phyloP scores from a whole-genome alignment of 2,329 filamentous ascomycete genomes.

The Diaporthe sp. region DNA sequence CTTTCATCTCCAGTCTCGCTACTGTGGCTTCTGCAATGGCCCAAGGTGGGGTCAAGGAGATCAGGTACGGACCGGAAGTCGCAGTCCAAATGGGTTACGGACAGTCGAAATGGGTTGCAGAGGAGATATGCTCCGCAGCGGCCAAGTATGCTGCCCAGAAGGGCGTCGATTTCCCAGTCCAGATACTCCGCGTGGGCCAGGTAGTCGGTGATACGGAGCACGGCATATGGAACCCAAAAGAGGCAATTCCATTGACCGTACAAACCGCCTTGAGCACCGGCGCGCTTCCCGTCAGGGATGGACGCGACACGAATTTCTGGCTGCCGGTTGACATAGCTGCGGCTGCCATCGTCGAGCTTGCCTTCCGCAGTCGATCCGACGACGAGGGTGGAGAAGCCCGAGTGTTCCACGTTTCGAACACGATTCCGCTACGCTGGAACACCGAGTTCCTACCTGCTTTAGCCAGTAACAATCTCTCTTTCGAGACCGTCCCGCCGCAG shows the following conservation, averaged over 20 bases:
- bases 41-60: constrained; percentile 8
- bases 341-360: constrained; percentile 15
- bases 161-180: constrained; percentile 49
- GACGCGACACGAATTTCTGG: neutral
- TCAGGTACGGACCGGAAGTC: neutral
- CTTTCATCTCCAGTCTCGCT: constrained; percentile 31
- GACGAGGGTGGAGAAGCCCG: neutral
- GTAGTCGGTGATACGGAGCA: constrained; percentile 61
- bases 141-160: constrained; percentile 40
- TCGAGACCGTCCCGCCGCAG: constrained; percentile 56
- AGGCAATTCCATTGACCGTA: constrained; percentile 64
- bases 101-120: constrained; percentile 31
- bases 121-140: constrained; percentile 30
- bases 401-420: constrained; percentile 26
- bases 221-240: constrained; percentile 63
- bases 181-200: constrained; percentile 57
- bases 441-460: constrained; percentile 65
- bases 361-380: constrained; percentile 4
- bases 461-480: constrained; percentile 56
- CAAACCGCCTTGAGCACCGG: constrained; percentile 59
- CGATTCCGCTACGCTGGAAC: constrained; percentile 55
- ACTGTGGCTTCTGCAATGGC: neutral
- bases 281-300: constrained; percentile 54
- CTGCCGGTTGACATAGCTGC: constrained; percentile 27
- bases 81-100: constrained; percentile 15